Evolutionary conservation across 2,329 filamentous ascomycete species (phyloP), one percentile per base, ranked within the genome.

Genomic region (Emmonsiellopsis sp.): DNA sequence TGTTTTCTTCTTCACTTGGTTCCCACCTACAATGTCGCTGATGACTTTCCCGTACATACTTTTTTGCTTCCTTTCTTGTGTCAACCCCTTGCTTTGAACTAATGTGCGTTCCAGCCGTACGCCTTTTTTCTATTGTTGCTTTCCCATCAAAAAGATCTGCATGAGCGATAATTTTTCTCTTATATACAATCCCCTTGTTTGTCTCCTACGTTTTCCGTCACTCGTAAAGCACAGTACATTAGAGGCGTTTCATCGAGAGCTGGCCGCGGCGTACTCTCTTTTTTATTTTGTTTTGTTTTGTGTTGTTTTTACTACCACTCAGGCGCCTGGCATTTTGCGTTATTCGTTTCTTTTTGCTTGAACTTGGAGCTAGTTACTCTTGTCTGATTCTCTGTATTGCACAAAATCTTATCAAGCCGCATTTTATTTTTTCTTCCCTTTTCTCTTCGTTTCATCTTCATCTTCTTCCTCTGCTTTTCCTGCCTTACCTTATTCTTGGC

Each of bases 61-160:
- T 41, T 41, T 41, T 15, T 41, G 38, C 11, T 15, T 41, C 20
- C 1, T 26, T 26, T 26, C 20, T 26, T 26, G 20, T 26, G 20
- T 26, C 20, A 26, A 26, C 20, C 20, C 20, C 3, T 26, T 26
- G 20, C 20, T 26, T 26, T 26, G 20, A 26, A 26, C 20, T 26
- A 26, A 26, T 26, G 20, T 26, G 20, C 20, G 20, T 26, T 26
- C 20, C 20, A 26, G 20, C 20, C 20, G 20, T 40, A n/a, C 38
- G 51, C 52, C 54, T 47, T 53, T 50, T 55, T 46, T 46, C 50
- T 48, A 32, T 54, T 58, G 47, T 50, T 54, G 26, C 51, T 58
- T 54, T 48, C 64, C 61, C 57, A 65, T 67, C 64, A 62, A 73
- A 69, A 77, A 65, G 73, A 76, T 77, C 65, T 74, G 73, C 74